phyloP scores from a whole-genome alignment of 177 flowering plant genomes.

The Vitis hybrid region DNA sequence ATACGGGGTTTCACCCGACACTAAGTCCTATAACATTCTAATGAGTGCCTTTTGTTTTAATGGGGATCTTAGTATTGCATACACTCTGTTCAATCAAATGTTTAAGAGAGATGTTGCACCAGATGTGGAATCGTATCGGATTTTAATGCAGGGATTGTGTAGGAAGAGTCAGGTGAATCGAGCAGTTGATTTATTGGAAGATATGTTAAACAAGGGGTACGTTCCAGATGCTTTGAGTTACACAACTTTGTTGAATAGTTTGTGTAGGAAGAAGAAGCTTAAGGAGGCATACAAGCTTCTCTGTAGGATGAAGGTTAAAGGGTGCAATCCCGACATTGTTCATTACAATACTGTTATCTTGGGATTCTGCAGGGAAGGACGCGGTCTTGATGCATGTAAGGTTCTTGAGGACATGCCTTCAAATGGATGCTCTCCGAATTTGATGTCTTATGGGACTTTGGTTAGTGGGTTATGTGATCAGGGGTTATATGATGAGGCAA shows the following conservation, averaged over 20 bases:
- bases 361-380: conserved; percentile 85
- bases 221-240: conserved; percentile 84
- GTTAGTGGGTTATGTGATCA: conserved; percentile 74
- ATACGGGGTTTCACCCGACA: conserved; percentile 54
- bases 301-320: conserved; percentile 92
- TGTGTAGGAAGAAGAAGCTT: conserved; percentile 92
- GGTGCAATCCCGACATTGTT: conserved; percentile 89
- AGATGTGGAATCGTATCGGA: conserved; percentile 72
- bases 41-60: conserved; percentile 75
- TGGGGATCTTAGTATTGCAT: conserved; percentile 70
- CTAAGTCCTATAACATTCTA: conserved; percentile 66
- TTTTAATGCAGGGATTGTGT: conserved; percentile 87
- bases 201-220: conserved; percentile 92
- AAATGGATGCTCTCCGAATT: conserved; percentile 81
- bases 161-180: conserved; percentile 78
- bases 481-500: conserved; percentile 75
- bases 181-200: conserved; percentile 78
- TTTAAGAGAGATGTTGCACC: conserved; percentile 74
- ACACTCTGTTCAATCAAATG: conserved; percentile 75
- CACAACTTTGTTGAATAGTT: conserved; percentile 78
- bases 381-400: conserved; percentile 76
- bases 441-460: conserved; percentile 80
- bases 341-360: conserved; percentile 84
- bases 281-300: conserved; percentile 95
- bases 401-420: conserved; percentile 74